Base-by-base conservation (phyloP, 2,329 filamentous ascomycete species). In the Phaeosphaeria sp. region DNA sequence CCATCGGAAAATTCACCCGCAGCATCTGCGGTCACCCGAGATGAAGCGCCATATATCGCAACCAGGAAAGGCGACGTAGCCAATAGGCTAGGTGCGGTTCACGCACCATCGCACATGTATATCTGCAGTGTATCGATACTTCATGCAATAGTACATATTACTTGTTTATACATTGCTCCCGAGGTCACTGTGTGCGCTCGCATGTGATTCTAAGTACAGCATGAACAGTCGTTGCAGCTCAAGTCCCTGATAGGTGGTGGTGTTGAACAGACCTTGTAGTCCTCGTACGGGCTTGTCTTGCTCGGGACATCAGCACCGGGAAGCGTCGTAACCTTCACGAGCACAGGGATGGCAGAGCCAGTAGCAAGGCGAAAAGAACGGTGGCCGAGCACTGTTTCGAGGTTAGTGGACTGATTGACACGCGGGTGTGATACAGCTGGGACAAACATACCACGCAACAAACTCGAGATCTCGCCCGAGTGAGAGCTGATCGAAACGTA, bases 271-370 rank as follows among this genome's bases (percentile, higher is more conserved):
- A 73, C 76, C 30, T 60, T 58, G 30, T 69, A 62, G 1, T 69
- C 13, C 4, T 61, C 57, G 27, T 67, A 75, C 1, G 73, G 65
- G 33, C 66, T 27, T 1, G 68, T 75, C 0, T 72, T 74, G 0
- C 76, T 76, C 6, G 75, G 60, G 2, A 74, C 68, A 7, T 62
- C 61, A 5, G 66, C 53, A 17, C 71, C 72, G 20, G 72, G 69
- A 6, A 81, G 53, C 1, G 77, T 83, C 64, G 85, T 81, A 1
- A 84, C 87, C 74, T 84, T 86, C 33, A 91, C 84, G 1, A 91
- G 80, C 2, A 89, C 87, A 0, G 89, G 88, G 25, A 91, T 88
- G 7, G 89, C 84, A 56, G 87, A 84, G 8, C 89, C 89, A 0
- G 89, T 92, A n/a, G 79, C 80, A 13, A 91, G 78, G 2, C 78